These are phyloP conservation scores for Candida nitratophila DNA, from an alignment of 805 yeast genomes.

Conservation along the genomic window DNA sequence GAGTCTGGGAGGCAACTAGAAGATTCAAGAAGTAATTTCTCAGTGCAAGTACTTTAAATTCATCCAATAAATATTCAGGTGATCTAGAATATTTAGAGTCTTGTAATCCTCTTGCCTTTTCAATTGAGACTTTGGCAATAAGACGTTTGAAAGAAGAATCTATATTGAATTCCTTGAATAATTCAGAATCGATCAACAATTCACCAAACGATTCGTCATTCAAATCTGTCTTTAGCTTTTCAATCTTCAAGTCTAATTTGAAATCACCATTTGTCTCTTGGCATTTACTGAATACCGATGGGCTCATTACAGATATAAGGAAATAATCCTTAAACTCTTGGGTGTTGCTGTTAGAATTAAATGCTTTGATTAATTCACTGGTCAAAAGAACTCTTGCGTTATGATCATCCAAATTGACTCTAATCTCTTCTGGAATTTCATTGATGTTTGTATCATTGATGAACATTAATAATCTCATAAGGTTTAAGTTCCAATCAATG, in stretches of 20 bases:
- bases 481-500: constrained; percentile 47
- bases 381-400: constrained; percentile 9
- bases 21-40: constrained; percentile 44
- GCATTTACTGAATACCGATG: constrained; percentile 1
- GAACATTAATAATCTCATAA: constrained; percentile 40
- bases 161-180: constrained; percentile 43
- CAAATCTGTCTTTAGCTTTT: constrained; percentile 4
- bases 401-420: not conserved
- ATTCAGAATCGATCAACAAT: constrained; percentile 32
- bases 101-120: constrained; percentile 33
- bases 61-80: constrained; percentile 9
- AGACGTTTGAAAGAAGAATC: constrained; percentile 36
- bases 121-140: constrained; percentile 43
- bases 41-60: constrained; percentile 38
- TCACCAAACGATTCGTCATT: constrained; percentile 24
- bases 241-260: constrained; percentile 7
- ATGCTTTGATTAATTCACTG: constrained; percentile 15
- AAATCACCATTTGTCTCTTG: constrained; percentile 2
- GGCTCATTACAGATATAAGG: constrained; percentile 3
- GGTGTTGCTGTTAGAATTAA: not conserved
- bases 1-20: constrained; percentile 49
- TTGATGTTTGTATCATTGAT: constrained; percentile 14
- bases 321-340: not conserved
- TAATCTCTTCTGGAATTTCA: constrained; percentile 5
- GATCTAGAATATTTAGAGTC: constrained; percentile 4